Conservation (phyloP, 257 asterid species). For the Henckelia pumila region DNA sequence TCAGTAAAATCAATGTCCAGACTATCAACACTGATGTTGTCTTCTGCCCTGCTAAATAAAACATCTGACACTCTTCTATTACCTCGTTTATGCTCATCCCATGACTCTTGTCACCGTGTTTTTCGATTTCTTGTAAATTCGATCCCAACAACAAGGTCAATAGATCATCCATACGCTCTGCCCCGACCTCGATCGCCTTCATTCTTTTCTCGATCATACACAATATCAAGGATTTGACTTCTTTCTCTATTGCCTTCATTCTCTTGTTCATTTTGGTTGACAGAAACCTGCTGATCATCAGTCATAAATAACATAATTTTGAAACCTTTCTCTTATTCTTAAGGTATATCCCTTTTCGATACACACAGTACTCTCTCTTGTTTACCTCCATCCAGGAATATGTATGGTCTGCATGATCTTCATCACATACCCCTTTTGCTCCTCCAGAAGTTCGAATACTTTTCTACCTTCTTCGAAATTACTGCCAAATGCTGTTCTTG, state of each 20-base stretch:
- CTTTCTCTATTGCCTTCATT: constrained; percentile 8
- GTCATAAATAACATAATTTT: too few species aligned
- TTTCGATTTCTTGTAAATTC: background rate
- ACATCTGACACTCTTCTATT: background rate
- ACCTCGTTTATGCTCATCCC: background rate
- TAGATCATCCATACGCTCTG: background rate
- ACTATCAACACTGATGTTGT: background rate
- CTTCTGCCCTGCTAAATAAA: background rate
- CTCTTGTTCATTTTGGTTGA: constrained; percentile 17
- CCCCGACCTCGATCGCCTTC: constrained; percentile 3
- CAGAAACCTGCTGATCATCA: constrained; percentile 2
- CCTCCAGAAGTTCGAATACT: constrained; percentile 11
- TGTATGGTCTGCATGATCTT: background rate
- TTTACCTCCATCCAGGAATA: constrained; percentile 25
- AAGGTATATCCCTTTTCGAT: too few species aligned
- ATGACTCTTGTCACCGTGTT: background rate
- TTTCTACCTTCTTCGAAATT: background rate
- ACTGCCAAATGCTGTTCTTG: constrained; percentile 17
- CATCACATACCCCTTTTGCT: background rate
- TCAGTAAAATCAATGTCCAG: background rate
- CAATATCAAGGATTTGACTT: constrained; percentile 2
- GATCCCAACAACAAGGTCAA: background rate
- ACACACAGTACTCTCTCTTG: background rate
- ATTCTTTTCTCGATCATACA: background rate
- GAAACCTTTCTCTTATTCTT: too few species aligned